phyloP scores from a whole-genome alignment of 2,329 filamentous ascomycete genomes.

The Aspergillus glaucus region DNA sequence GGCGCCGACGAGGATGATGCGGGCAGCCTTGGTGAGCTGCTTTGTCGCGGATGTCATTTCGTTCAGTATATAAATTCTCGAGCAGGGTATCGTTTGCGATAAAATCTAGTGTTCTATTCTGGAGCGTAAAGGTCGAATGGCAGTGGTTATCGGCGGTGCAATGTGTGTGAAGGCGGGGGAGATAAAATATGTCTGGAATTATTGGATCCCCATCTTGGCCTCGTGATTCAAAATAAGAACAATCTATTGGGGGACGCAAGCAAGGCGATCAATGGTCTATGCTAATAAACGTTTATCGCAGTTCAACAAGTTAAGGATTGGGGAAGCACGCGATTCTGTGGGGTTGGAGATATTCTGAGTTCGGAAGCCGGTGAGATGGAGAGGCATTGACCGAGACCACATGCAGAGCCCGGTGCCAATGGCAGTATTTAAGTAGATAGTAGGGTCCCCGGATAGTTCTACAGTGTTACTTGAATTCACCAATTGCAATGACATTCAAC shows the following conservation, averaged over 20 bases:
- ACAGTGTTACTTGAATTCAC: background rate
- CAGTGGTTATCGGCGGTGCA: background rate
- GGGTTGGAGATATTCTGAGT: constrained; percentile 22
- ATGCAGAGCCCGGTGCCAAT: background rate
- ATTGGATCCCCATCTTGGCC: constrained; percentile 8
- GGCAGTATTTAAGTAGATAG: background rate
- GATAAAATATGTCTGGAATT: background rate
- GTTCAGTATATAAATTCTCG: background rate
- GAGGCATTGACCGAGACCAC: background rate
- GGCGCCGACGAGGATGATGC: constrained; percentile 89
- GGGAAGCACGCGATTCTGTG: constrained; percentile 20
- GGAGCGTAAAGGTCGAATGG: background rate
- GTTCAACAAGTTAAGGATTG: constrained; percentile 7
- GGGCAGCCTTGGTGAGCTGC: constrained; percentile 70
- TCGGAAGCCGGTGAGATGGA: constrained; percentile 29
- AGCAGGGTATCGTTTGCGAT: background rate
- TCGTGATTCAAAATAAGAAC: background rate
- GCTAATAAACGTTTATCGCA: background rate
- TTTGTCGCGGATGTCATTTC: constrained; percentile 31
- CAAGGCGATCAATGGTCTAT: background rate
- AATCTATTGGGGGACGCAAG: background rate
- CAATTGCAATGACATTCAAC: background rate
- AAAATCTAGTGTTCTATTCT: background rate
- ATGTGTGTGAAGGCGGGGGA: too few relatives aligned
- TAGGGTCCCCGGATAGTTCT: background rate